Evolutionary conservation across 2,329 filamentous ascomycete genomes (phyloP), one percentile per base, ranked within the genome.

Genomic region (Davidsoniella neocaledoniae): DNA sequence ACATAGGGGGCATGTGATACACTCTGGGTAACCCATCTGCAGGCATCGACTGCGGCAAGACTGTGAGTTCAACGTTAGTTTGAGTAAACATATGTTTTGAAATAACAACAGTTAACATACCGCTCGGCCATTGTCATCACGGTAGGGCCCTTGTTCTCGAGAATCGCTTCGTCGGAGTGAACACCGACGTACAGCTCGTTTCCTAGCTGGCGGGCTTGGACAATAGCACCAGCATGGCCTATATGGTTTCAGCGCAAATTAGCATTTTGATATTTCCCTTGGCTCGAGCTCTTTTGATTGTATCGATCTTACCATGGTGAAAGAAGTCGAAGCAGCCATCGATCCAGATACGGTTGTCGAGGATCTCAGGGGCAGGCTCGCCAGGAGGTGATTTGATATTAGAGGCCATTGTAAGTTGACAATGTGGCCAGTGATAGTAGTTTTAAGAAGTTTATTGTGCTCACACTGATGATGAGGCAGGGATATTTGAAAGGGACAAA

Each of bases 311-410:
- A 86, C 85, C 91, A 64, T 96, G 91, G 64, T 98, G 91, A 68
- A 88, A 93, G 67, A 98, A 98, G 70, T 98, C 91, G 69, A 95
- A 98, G 72, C 91, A 98, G 55, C 91, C 91, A 64, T 98, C 91
- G 23, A 98, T 84, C 93, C 93, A 98, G 60, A 98, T 85, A 57
- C 90, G 80, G 58, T 84, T 79, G 25, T 78, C 74, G 33, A 75
- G 65, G 7, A 78, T 66, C 62, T 74, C 70, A 36, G 71, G 68
- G 49, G 71, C 73, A 43, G 73, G 66, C 42, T 71, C 65, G 53
- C 71, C 71, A 2, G 65, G 64, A 7, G 66, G 66, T 43, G 54
- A 53, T 19, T 56, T 47, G 23, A 50, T 38, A 17, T 29, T 25
- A 45, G 38, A 26, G 17, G 52, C 23, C 52, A 54, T 54, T 29